These are phyloP conservation scores for Fomitopsis palustris DNA, from an alignment of 1,284 basidiomycete genomes.

Conservation along the genomic window DNA sequence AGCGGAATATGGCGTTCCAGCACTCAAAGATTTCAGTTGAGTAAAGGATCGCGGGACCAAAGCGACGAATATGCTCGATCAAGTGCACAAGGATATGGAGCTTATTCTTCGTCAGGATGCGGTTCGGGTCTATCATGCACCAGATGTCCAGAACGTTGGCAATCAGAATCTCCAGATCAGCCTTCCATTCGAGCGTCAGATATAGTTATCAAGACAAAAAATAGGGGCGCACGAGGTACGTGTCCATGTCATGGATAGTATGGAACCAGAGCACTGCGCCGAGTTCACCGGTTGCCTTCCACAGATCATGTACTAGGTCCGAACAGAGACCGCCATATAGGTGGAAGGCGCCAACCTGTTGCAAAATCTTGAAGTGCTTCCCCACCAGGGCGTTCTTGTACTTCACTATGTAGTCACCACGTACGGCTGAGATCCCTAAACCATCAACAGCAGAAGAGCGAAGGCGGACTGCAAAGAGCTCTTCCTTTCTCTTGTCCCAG, in stretches of 20 bases:
- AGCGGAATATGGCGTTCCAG: conserved; percentile 41
- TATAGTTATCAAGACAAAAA: background rate
- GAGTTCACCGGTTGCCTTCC: conserved; percentile 31
- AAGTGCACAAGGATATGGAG: conserved; percentile 24
- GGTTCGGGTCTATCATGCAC: conserved; percentile 15
- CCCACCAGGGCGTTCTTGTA: conserved; percentile 38
- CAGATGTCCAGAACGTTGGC: conserved; percentile 19
- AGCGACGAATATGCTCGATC: conserved; percentile 14
- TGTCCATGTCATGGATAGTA: conserved; percentile 30
- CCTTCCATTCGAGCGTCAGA: background rate
- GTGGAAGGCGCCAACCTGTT: conserved; percentile 16
- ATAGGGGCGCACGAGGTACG: conserved; percentile 25
- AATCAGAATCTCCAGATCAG: conserved; percentile 6
- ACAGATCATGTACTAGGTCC: conserved; percentile 7
- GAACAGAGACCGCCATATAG: conserved; percentile 5
- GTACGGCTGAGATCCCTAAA: conserved; percentile 26
- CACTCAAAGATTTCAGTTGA: conserved; percentile 43
- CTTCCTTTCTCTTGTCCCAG: background rate
- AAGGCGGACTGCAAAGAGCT: conserved; percentile 3
- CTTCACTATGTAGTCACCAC: conserved; percentile 32
- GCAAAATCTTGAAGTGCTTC: conserved; percentile 37
- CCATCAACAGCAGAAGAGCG: conserved; percentile 14
- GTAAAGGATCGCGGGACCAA: conserved; percentile 19
- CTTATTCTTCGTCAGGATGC: conserved; percentile 23
- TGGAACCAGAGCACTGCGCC: conserved; percentile 33